Evolutionary conservation across 1,284 basidiomycete species (phyloP).

Genomic region (Papiliotrema laurentii): DNA sequence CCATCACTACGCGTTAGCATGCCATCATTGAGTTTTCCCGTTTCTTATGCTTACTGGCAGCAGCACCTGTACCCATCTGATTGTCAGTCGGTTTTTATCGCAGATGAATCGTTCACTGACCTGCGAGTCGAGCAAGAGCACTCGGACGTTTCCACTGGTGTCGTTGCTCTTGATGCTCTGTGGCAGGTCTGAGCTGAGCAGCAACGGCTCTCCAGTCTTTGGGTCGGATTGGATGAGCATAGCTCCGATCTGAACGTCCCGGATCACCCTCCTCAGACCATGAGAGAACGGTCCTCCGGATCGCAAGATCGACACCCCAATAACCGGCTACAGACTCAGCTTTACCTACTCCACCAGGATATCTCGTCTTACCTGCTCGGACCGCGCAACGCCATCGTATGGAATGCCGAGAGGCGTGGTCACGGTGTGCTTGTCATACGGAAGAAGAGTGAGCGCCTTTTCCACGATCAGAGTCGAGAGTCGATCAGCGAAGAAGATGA

Average conservation of each 20-base stretch:
- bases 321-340: constrained; percentile 26
- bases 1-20: constrained; percentile 59
- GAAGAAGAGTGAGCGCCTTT: constrained; percentile 73
- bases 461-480: constrained; percentile 81
- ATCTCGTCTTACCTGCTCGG: constrained; percentile 48
- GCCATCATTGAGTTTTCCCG: neutral
- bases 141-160: constrained; percentile 66
- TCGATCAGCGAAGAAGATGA: constrained; percentile 61
- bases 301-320: constrained; percentile 44
- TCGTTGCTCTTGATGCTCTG: constrained; percentile 61
- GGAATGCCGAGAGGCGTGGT: constrained; percentile 63
- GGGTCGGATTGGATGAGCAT: constrained; percentile 86
- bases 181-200: constrained; percentile 79
- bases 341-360: neutral
- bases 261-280: constrained; percentile 82
- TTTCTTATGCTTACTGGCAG: constrained; percentile 55
- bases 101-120: constrained; percentile 43
- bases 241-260: constrained; percentile 81
- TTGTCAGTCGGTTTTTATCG: neutral
- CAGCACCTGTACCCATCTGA: constrained; percentile 88
- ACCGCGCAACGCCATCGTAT: constrained; percentile 61
- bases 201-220: constrained; percentile 77
- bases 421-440: constrained; percentile 62
- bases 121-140: constrained; percentile 89
- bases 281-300: constrained; percentile 80